phyloP scores from a whole-genome alignment of 179 eudicot species.

The Corrigiola litoralis region DNA sequence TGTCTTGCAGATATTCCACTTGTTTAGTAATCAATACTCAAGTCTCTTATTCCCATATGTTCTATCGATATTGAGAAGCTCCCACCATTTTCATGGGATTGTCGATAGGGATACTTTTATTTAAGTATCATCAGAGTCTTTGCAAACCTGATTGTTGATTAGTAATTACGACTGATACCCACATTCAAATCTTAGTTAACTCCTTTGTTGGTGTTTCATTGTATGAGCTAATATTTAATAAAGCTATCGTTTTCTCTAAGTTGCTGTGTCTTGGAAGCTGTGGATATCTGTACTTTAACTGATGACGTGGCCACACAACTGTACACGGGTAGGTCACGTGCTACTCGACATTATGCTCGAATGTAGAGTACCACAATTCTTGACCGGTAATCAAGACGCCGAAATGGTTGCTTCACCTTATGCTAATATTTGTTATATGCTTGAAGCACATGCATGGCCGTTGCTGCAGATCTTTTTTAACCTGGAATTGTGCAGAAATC shows the following conservation, averaged over 20 bases:
- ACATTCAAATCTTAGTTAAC: conserved; percentile 17
- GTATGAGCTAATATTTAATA: background rate
- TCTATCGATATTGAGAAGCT: conserved; percentile 31
- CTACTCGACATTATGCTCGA: conserved; percentile 30
- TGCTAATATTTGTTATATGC: conserved; percentile 15
- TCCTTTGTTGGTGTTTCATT: conserved; percentile 6
- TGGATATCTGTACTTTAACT: conserved; percentile 14
- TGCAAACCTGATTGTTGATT: conserved; percentile 10
- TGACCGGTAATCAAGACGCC: conserved; percentile 24
- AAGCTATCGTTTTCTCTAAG: background rate
- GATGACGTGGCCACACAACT: conserved; percentile 21
- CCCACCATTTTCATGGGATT: conserved; percentile 41
- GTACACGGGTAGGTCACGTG: conserved; percentile 31
- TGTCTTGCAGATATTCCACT: conserved; percentile 30
- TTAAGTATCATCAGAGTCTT: conserved; percentile 5
- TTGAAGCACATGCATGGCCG: conserved; percentile 30
- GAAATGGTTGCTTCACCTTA: conserved; percentile 23
- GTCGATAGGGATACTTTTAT: conserved; percentile 17
- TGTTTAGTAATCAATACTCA: conserved; percentile 17
- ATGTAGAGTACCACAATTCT: conserved; percentile 25
- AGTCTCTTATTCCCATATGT: conserved; percentile 21
- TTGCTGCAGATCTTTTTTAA: conserved; percentile 10
- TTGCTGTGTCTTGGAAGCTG: conserved; percentile 23
- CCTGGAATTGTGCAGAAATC: conserved; percentile 17
- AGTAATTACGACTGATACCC: conserved; percentile 5